Base-by-base conservation (phyloP, 1,284 basidiomycete genomes). In the Cystobasidium slooffiae region DNA sequence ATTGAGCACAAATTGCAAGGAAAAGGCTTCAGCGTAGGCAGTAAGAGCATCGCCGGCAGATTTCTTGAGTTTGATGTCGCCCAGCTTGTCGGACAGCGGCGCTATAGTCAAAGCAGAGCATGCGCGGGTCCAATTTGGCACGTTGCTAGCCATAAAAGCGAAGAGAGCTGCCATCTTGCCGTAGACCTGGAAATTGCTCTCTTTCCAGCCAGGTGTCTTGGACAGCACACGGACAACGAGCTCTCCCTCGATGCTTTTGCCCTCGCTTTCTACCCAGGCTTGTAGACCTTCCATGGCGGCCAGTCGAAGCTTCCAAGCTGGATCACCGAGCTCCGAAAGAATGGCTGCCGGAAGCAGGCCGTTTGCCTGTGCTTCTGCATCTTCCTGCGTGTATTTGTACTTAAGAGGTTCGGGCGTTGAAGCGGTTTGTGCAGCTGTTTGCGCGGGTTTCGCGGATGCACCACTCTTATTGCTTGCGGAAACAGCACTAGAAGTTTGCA, bases 181-280 rank as follows among this genome's bases (percentile, higher is more conserved):
- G 5, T 92, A 94, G 47, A 98, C 94, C 93, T 95, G 78, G 80
- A 99, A 99, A 81, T 99, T 99, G 86, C 97, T 99, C 84, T 99
- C 97, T 52, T 87, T 88, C 94, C 94, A 97, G 0, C 96, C 94
- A 1, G 87, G 87, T 80, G 92, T 94, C 86, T 97, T 98, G 31
- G 88, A 89, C 67, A 99, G 83, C 78, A 92, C 91, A n/a, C 96
- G 88, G 18, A 98, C 88, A 61, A 99, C 82, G 10, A 99, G 87
- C 82, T 99, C 97, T 31, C 91, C 89, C 78, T 99, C 96, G 0
- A 86, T 85, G 46, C 88, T 86, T 14, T 88, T 86, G 16, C 80
- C 83, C 4, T 88, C 86, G 6, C 86, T 85, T 16, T 91, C 90
- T 6, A 94, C 84, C 96, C 96, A 99, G 6, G 85, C 84, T 6